Conservation (phyloP, 305 asterid species). For the Solanum aculeatissimum region DNA sequence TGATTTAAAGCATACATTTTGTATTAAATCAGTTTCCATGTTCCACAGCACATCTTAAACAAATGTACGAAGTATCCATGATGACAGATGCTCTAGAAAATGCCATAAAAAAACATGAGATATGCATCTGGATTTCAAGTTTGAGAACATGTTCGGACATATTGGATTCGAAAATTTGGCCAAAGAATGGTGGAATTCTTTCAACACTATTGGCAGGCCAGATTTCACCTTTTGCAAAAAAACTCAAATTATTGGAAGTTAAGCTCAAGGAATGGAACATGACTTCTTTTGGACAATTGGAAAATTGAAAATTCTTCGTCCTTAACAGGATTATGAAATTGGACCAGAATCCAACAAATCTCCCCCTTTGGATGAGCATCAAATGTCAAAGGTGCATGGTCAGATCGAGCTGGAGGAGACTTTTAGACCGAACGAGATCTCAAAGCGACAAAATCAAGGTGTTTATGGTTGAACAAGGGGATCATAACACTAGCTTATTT, state of each 20-base stretch:
- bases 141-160: background rate
- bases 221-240: background rate
- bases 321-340: background rate
- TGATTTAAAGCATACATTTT: background rate
- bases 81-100: background rate
- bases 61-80: background rate
- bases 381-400: background rate
- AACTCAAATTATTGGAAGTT: background rate
- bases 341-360: background rate
- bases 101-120: background rate
- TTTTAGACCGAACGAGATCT: background rate
- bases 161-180: background rate
- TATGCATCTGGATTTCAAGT: background rate
- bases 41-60: background rate
- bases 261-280: background rate
- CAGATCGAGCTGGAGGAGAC: background rate
- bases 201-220: background rate
- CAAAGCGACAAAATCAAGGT: background rate
- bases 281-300: background rate
- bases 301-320: background rate
- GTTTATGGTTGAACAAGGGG: background rate
- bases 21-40: background rate
- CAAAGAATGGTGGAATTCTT: background rate
- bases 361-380: background rate
- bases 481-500: background rate